Evolutionary conservation across 202 grass and related monocot genomes (phyloP).

Genomic region (Hordeum pubiflorum): DNA sequence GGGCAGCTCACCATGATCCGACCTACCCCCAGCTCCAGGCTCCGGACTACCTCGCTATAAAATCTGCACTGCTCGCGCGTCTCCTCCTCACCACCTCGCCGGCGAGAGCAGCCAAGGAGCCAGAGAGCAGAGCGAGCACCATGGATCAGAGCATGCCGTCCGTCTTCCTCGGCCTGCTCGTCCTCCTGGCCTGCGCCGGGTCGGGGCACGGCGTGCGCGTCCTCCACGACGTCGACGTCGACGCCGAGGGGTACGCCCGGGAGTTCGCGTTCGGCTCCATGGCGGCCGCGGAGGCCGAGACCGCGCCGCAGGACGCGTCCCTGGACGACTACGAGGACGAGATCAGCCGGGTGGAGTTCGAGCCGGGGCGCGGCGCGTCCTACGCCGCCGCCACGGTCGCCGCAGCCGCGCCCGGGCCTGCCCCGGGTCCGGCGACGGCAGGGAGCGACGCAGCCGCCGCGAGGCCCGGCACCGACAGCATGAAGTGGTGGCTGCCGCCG

Average conservation of each 20-base stretch:
- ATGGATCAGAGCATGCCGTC: slow-evolving; percentile 24
- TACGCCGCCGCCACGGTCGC: neutral
- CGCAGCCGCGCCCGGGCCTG: neutral
- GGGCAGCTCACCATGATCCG: slow-evolving; percentile 30
- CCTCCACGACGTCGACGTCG: slow-evolving; percentile 27
- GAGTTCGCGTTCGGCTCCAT: slow-evolving; percentile 30
- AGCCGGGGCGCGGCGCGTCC: slow-evolving; percentile 24
- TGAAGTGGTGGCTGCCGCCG: slow-evolving; percentile 57
- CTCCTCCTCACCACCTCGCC: neutral
- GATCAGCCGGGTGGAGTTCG: slow-evolving; percentile 48
- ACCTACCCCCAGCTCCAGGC: slow-evolving; percentile 5
- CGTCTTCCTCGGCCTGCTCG: neutral
- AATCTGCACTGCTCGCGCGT: neutral
- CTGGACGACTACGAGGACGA: slow-evolving; percentile 40
- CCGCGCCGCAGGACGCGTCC: slow-evolving; percentile 5
- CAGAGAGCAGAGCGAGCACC: neutral
- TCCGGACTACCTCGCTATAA: neutral
- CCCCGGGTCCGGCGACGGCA: neutral
- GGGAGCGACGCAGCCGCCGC: neutral
- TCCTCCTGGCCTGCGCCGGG: neutral
- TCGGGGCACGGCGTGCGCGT: slow-evolving; percentile 2
- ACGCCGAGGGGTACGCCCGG: neutral
- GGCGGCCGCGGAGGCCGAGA: neutral
- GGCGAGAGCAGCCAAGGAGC: neutral
- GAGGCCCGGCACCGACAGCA: slow-evolving; percentile 20